phyloP scores from a whole-genome alignment of 2,329 filamentous ascomycete genomes.

The Aspergillus ustus region DNA sequence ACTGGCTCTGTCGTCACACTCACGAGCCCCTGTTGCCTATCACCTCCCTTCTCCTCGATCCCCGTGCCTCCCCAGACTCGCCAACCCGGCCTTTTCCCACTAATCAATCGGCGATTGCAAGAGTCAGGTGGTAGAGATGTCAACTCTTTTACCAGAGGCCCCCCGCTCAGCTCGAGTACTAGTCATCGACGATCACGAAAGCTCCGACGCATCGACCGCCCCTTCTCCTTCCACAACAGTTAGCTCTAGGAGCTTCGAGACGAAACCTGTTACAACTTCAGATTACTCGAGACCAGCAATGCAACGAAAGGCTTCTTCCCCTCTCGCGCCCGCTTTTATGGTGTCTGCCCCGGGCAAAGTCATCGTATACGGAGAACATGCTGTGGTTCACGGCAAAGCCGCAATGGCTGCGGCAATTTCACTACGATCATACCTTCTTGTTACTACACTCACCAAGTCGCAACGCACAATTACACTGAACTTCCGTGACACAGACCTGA shows the following conservation, averaged over 20 bases:
- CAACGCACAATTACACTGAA: constrained; percentile 83
- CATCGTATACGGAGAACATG: constrained; percentile 97
- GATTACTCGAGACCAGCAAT: constrained; percentile 22
- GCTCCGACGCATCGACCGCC: constrained; percentile 35
- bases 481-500: constrained; percentile 87
- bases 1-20: constrained; percentile 1
- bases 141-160: constrained; percentile 31
- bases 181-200: constrained; percentile 31
- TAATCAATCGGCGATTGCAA: constrained; percentile 1
- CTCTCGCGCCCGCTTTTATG: constrained; percentile 88
- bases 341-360: constrained; percentile 97
- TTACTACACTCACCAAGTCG: constrained; percentile 91
- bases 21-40: background rate
- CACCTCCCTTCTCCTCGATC: background rate
- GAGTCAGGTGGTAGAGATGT: constrained; percentile 20
- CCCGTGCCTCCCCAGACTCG: background rate
- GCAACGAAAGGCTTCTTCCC: constrained; percentile 54
- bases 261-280: constrained; percentile 15
- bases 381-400: constrained; percentile 96
- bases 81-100: background rate
- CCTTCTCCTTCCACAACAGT: constrained; percentile 34
- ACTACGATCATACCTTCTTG: constrained; percentile 92
- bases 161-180: constrained; percentile 23
- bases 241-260: constrained; percentile 22
- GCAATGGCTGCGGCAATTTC: constrained; percentile 96